Percentiles rank a stretch among this genome's conserved stretches.
phyloP scores from a whole-genome alignment of 805 yeast species.

The Starmerella kuoi region DNA sequence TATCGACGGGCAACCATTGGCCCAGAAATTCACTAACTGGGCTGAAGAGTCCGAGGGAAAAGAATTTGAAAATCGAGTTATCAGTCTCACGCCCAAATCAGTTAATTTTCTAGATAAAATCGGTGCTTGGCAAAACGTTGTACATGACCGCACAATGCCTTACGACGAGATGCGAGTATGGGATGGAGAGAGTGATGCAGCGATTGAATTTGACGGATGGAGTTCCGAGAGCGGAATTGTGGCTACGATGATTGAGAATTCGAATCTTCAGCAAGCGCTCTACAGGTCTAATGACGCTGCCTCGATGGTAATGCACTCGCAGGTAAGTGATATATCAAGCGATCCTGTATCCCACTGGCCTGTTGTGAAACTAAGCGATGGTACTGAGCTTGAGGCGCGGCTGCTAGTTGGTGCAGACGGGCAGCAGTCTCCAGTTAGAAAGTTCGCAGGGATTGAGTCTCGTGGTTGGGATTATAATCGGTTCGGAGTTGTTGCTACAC shows the following conservation, averaged over 20 bases:
- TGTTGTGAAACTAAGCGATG: conserved; percentile 51
- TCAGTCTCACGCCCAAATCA: conserved; percentile 74
- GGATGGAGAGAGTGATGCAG: conserved; percentile 66
- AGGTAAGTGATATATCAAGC: conserved; percentile 30
- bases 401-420: conserved; percentile 94
- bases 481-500: conserved; percentile 86
- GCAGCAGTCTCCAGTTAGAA: conserved; percentile 81
- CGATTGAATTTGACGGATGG: conserved; percentile 58
- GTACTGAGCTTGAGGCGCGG: conserved; percentile 51
- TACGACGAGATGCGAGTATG: conserved; percentile 77
- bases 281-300: conserved; percentile 3
- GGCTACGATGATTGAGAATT: conserved; percentile 81
- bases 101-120: conserved; percentile 51
- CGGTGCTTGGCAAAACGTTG: conserved; percentile 65
- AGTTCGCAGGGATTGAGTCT: conserved; percentile 66
- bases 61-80: conserved; percentile 63
- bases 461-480: conserved; percentile 87
- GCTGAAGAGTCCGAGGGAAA: conserved; percentile 32
- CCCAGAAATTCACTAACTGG: conserved; percentile 39
- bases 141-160: conserved; percentile 57
- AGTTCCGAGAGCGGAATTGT: conserved; percentile 30
- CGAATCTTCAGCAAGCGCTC: conserved; percentile 69
- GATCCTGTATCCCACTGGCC: conserved; percentile 46
- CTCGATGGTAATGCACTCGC: conserved; percentile 29
- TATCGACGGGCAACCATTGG: conserved; percentile 58